Base-by-base conservation (phyloP, 345 rosid species). In the Psidium guajava region DNA sequence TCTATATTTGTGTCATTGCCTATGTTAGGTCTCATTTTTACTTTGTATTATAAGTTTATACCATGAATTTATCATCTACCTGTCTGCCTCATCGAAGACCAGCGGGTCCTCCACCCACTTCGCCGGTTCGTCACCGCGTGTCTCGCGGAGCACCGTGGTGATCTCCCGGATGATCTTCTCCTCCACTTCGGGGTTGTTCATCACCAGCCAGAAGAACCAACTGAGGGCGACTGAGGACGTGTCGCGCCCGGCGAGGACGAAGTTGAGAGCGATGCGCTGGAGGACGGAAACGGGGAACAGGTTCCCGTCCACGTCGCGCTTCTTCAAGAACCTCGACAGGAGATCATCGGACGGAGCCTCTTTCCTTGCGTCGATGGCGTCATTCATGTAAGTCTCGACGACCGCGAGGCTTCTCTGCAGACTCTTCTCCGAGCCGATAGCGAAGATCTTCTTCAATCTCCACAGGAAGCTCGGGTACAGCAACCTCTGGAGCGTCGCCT, bases 141-240 rank as follows among this genome's bases (percentile, higher is more conserved):
- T 92, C 61, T 91, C 93, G 53, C 83, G 86, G 25, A 96, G 93
- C 74, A 94, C 94, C 28, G 75, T 88, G 5, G 95, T 83, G 58
- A 96, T 90, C 87, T 96, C 99, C 0, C 82, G 74, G 49, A 96
- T 82, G 83, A 96, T 93, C 86, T 93, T 96, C 59, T 85, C 87
- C 88, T 96, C 99, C 11, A 95, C 89, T 54, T 89, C 88, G 2
- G 92, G 93, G 54, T 93, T 86, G 86, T 92, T 94, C 98, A 94
- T 95, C 82, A 96, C 93, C 28, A 96, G 95, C 96, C 98, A 95
- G 91, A 96, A 96, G 90, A 96, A 96, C 99, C 99, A 96, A 87
- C 97, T 94, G 75, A 96, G 90, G 21, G 99, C 99, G 40, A 94
- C 96, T 0, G 99, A 96, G 12, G 99, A 96, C 18, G 99, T 96